Percentiles rank a stretch among this genome's conserved stretches.
phyloP scores from a whole-genome alignment of 169 alveolate species.

The Eimeria maxima region DNA sequence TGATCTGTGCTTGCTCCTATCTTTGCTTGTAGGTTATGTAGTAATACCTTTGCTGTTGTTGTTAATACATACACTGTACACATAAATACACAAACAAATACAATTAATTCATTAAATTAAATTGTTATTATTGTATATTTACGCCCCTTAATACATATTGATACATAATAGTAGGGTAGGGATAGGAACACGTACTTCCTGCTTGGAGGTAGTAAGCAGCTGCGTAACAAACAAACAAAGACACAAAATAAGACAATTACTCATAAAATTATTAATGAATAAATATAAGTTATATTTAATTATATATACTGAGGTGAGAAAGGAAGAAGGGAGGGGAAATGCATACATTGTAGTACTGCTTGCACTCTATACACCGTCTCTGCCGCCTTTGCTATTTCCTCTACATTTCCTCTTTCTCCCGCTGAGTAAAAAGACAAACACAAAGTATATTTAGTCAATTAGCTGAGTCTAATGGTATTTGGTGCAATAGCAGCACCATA shows the following conservation, averaged over 20 bases:
- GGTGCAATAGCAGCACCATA: neutral
- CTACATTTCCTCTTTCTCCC: neutral
- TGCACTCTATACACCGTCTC: neutral
- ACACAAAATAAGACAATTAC: neutral
- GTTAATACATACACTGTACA: neutral
- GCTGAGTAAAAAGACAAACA: slow-evolving; percentile 24
- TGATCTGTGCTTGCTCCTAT: neutral
- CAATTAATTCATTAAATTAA: neutral
- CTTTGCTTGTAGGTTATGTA: neutral
- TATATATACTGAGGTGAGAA: neutral
- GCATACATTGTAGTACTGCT: neutral
- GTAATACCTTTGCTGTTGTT: neutral
- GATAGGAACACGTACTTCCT: neutral
- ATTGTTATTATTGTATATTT: neutral
- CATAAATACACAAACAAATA: neutral
- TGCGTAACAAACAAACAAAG: neutral
- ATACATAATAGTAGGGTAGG: neutral
- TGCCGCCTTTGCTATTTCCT: neutral
- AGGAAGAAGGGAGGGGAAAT: neutral
- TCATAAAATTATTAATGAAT: neutral
- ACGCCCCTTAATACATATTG: neutral
- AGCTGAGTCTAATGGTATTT: neutral
- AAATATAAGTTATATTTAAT: neutral
- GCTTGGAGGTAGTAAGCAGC: slow-evolving; percentile 54
- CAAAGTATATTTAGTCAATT: neutral